Conservation (phyloP, 345 rosid species). For the Hirschfeldia incana region DNA sequence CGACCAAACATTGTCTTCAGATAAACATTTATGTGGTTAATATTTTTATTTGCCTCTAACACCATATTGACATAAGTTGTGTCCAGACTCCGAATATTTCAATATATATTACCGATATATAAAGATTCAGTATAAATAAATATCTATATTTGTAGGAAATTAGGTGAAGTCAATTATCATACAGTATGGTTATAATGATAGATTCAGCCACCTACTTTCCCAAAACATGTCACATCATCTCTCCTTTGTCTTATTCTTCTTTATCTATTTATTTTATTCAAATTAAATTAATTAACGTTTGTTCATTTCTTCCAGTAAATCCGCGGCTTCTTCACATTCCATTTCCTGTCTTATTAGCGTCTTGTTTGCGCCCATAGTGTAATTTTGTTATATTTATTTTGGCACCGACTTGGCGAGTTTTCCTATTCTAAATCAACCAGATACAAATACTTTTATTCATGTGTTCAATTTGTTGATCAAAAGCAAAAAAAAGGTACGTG, state of each 20-base stretch:
- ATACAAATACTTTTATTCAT: too few relatives aligned
- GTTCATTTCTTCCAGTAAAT: conserved; percentile 7
- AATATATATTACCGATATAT: background rate
- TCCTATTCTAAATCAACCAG: background rate
- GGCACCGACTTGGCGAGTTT: too few relatives aligned
- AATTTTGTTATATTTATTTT: too few relatives aligned
- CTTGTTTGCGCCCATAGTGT: background rate
- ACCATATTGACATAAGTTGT: background rate
- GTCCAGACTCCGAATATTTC: background rate
- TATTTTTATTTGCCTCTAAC: conserved; percentile 8
- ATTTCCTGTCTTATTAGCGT: background rate
- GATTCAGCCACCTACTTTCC: conserved; percentile 41
- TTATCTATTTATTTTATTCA: conserved; percentile 1
- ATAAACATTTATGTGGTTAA: background rate
- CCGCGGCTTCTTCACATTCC: conserved; percentile 24
- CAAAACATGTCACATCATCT: conserved; percentile 43
- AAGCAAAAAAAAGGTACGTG: background rate
- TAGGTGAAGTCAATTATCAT: conserved; percentile 33
- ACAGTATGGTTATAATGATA: conserved; percentile 38
- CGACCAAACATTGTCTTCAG: conserved; percentile 22
- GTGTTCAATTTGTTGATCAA: background rate
- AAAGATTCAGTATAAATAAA: background rate
- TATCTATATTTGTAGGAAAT: background rate
- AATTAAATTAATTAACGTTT: background rate
- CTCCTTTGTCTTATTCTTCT: conserved; percentile 29